Percentiles rank a stretch among this genome's conserved stretches.
phyloP scores from a whole-genome alignment of 495 filamentous ascomycete genomes.

The Penicillium cosmopolitanum region DNA sequence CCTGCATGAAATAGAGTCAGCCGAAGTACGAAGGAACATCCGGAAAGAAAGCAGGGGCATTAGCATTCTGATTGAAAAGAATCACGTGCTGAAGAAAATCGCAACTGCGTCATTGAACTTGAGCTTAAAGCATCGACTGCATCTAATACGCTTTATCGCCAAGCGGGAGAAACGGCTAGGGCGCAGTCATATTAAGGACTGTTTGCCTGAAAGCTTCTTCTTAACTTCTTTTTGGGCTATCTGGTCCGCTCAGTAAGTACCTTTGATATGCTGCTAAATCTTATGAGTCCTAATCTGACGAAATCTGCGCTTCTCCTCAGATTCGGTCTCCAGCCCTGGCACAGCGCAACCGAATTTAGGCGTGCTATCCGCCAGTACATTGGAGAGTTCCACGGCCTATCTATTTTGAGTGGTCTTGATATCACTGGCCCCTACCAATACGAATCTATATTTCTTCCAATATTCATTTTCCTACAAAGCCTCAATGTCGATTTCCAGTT shows the following conservation, averaged over 20 bases:
- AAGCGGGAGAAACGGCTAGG: slow-evolving; percentile 15
- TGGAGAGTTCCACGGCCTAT: slow-evolving; percentile 28
- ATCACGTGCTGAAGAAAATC: neutral
- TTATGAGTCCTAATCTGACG: neutral
- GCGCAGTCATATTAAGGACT: slow-evolving; percentile 8
- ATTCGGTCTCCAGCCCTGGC: slow-evolving; percentile 41
- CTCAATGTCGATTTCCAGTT: slow-evolving; percentile 47
- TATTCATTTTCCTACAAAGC: slow-evolving; percentile 38
- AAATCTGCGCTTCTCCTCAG: slow-evolving; percentile 4
- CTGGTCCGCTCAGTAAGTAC: slow-evolving; percentile 21
- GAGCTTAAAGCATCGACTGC: slow-evolving; percentile 2
- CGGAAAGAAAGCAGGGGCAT: neutral
- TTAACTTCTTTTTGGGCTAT: slow-evolving; percentile 19
- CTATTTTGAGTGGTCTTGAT: slow-evolving; percentile 30
- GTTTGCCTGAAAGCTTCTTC: slow-evolving; percentile 16
- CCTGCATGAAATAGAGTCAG: slow-evolving; percentile 2
- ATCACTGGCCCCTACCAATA: slow-evolving; percentile 41
- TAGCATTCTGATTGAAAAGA: slow-evolving; percentile 6
- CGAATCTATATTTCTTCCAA: slow-evolving; percentile 44
- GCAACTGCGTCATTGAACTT: slow-evolving; percentile 11
- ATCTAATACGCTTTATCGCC: slow-evolving; percentile 8
- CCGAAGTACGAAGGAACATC: neutral
- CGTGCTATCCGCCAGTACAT: slow-evolving; percentile 33
- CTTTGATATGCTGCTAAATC: neutral
- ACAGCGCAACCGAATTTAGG: slow-evolving; percentile 41